Evolutionary conservation across 768 basidiomycete species (phyloP).

Genomic region (Leucosporidium creatinivorum): DNA sequence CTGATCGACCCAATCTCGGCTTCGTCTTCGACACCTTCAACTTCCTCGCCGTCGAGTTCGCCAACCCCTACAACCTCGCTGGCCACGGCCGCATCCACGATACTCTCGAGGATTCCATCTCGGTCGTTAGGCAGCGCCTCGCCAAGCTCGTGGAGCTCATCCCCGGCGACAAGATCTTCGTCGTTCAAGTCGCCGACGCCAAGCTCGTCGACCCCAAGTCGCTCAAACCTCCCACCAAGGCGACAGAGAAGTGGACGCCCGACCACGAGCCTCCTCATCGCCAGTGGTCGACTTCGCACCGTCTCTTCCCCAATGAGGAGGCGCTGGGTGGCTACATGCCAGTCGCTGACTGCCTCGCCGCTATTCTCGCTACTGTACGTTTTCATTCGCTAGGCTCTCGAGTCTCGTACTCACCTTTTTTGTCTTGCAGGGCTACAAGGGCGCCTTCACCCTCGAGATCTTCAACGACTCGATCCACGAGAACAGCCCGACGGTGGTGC

Average conservation of each 20-base stretch:
- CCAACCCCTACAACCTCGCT: constrained; percentile 39
- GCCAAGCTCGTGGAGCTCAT: constrained; percentile 35
- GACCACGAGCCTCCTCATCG: constrained; percentile 37
- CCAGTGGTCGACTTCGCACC: constrained; percentile 51
- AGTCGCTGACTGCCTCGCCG: constrained; percentile 51
- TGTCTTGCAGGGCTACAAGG: constrained; percentile 36
- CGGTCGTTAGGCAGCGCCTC: constrained; percentile 35
- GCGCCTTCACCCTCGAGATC: constrained; percentile 43
- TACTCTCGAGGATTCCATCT: constrained; percentile 17
- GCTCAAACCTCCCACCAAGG: background rate
- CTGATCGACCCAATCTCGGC: constrained; percentile 41
- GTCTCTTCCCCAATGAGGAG: constrained; percentile 52
- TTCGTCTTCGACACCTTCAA: constrained; percentile 43
- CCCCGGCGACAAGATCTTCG: constrained; percentile 52
- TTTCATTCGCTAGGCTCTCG: background rate
- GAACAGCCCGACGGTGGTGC: background rate
- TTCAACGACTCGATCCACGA: constrained; percentile 37
- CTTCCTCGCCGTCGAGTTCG: constrained; percentile 41
- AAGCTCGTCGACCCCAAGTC: constrained; percentile 17
- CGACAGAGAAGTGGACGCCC: constrained; percentile 9
- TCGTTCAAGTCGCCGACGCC: constrained; percentile 9
- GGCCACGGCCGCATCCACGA: constrained; percentile 32
- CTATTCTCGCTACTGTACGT: constrained; percentile 24
- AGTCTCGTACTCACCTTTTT: no score
- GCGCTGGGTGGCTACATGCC: constrained; percentile 51